A percentile compares a stretch with the other conserved stretches of the same genome.
Conservation (phyloP, 2,329 filamentous ascomycete genomes). For the Aspergillus ochraceus region DNA sequence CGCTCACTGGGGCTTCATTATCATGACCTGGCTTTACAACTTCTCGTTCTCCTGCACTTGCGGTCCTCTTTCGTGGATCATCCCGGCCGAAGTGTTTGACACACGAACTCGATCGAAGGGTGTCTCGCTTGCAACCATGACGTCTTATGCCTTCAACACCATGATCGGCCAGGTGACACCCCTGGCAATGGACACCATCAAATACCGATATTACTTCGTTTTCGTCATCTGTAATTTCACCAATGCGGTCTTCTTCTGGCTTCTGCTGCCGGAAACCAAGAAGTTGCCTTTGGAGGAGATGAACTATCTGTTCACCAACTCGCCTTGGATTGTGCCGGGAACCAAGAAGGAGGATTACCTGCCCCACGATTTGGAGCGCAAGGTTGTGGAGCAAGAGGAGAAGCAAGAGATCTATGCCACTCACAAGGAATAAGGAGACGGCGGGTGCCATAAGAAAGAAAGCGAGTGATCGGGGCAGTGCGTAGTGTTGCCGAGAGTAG, state of each 20-base stretch:
- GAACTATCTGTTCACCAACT: conserved; percentile 66
- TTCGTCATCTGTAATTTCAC: conserved; percentile 69
- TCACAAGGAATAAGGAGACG: conserved; percentile 18
- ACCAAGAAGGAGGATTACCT: conserved; percentile 56
- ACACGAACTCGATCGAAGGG: conserved; percentile 73
- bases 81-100: conserved; percentile 71
- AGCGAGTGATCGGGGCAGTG: not conserved
- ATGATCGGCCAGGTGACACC: conserved; percentile 71
- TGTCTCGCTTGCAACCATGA: conserved; percentile 73
- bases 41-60: conserved; percentile 72
- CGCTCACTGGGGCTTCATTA: conserved; percentile 61
- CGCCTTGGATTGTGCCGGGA: conserved; percentile 62
- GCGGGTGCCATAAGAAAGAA: not conserved
- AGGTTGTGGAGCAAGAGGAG: conserved; percentile 57
- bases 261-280: conserved; percentile 65
- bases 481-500: not conserved
- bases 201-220: conserved; percentile 59
- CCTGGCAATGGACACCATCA: conserved; percentile 57
- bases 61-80: conserved; percentile 65
- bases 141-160: conserved; percentile 72
- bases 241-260: conserved; percentile 68
- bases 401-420: conserved; percentile 42
- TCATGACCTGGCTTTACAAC: conserved; percentile 77
- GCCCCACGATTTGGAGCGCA: conserved; percentile 59
- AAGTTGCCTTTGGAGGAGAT: conserved; percentile 66